Evolutionary conservation across 352 stramenopile genomes (phyloP), one percentile per base, ranked within the genome.

Genomic region (Phytophthora niederhauseri): DNA sequence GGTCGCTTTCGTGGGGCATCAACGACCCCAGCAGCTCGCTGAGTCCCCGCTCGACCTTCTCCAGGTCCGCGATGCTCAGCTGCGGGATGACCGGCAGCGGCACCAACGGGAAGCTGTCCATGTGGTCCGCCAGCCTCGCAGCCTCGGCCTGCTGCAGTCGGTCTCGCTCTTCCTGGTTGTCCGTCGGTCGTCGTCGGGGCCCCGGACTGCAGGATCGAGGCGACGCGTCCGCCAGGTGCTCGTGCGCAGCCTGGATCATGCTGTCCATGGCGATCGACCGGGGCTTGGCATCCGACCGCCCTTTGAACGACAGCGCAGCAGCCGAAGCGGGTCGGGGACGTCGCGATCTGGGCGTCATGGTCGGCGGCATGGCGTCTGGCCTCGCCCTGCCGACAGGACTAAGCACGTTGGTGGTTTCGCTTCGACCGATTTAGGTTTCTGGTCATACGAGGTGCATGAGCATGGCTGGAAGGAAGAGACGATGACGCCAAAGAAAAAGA

Each of bases 101-200:
- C 22, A 92, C 74, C 28, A 92, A 69, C 6, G 84, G 82, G 41
- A 91, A 92, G 73, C 80, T 88, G 43, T 90, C 85, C 74, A 85
- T 87, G 64, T 85, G 75, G 17, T 86, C 81, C 1, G 45, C 31
- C 5, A 91, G 59, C 34, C 66, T 78, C 50, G 61, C 24, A 20
- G 36, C 8, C 8, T 73, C 53, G 2, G 30, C 31, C 61, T 34
- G 22, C 50, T 38, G 28, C 51, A 31, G 4, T 45, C 28, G 53
- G 41, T 9, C 48, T 17, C 19, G 41, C 15, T 62, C 38, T 34
- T 67, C 43, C 30, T 67, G 62, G 38, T 72, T 63, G 26, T 55
- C 52, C 50, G 20, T 51, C 28, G n/a, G 31, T 26, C 61, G 11
- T 11, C 28, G 57, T 19, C 34, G 34, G 11, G 36, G 46, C 15